Conservation (phyloP, 2,329 filamentous ascomycete genomes). For the Fusarium verrucosum region DNA sequence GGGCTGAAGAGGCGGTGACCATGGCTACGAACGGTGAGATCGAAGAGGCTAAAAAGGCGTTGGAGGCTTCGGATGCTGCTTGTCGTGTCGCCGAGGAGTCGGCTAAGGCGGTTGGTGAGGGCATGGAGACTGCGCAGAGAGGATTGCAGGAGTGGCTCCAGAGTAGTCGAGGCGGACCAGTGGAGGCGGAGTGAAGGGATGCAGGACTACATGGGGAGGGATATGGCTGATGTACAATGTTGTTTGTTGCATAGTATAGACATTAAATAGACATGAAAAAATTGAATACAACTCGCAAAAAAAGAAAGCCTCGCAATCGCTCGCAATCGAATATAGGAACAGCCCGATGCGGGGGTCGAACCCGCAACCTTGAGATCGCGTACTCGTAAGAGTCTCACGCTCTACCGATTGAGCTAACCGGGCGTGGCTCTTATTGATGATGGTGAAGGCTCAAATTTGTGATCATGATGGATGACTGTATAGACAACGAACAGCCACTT, state of each 20-base stretch:
- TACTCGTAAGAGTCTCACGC: constrained; percentile 70
- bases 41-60: constrained; percentile 1
- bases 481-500: too few species aligned
- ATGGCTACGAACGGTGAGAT: constrained; percentile 25
- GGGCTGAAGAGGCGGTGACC: constrained; percentile 17
- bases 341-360: constrained; percentile 60
- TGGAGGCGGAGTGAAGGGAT: too few species aligned
- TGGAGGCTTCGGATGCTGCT: constrained; percentile 18
- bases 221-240: background rate
- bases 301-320: constrained; percentile 11
- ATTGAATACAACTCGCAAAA: background rate
- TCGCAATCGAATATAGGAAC: constrained; percentile 47
- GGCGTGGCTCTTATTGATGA: constrained; percentile 43
- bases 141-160: constrained; percentile 28
- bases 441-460: fast-evolving
- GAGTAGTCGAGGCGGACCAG: too few species aligned
- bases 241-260: background rate
- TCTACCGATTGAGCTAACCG: constrained; percentile 60
- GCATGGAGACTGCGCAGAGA: constrained; percentile 20
- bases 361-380: constrained; percentile 65
- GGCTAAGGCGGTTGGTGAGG: constrained; percentile 7
- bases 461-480: fast-evolving
- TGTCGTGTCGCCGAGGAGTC: constrained; percentile 18
- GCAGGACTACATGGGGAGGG: constrained; percentile 23
- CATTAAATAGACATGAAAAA: background rate